Percentiles rank a stretch among this genome's conserved stretches.
These are phyloP conservation scores for Flaveria trinervia DNA, from an alignment of 129 eudicot genomes.

Conservation along the genomic window DNA sequence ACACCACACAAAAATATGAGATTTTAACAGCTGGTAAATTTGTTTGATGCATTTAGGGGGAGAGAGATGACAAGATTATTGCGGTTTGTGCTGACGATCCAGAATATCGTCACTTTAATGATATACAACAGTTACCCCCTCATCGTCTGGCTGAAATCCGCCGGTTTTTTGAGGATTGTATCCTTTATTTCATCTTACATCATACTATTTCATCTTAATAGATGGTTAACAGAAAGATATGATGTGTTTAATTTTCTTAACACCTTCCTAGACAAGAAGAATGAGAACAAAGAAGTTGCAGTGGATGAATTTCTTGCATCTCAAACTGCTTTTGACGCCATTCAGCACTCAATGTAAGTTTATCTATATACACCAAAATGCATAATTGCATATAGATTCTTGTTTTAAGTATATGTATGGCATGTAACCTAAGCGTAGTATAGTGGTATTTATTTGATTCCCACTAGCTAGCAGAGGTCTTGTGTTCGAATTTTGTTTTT, in stretches of 20 bases:
- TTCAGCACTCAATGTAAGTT: constrained; percentile 89
- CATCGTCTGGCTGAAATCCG: constrained; percentile 91
- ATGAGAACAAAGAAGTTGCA: constrained; percentile 93
- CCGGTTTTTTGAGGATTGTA: constrained; percentile 95
- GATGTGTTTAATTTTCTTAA: constrained; percentile 33
- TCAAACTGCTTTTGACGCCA: constrained; percentile 64
- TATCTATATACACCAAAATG: not conserved
- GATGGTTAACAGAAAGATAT: not conserved
- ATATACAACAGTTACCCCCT: constrained; percentile 80
- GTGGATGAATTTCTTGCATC: constrained; percentile 82
- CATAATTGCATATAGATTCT: not conserved
- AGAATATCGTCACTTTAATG: constrained; percentile 71
- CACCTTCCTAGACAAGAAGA: constrained; percentile 61
- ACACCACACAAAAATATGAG: constrained; percentile 2
- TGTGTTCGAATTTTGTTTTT: too few relatives aligned
- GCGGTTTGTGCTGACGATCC: constrained; percentile 99
- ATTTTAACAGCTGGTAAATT: not conserved
- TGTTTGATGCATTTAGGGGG: constrained; percentile 54
- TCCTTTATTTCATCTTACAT: constrained; percentile 33
- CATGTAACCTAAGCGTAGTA: too few relatives aligned
- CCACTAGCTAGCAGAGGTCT: too few relatives aligned
- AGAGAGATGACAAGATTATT: constrained; percentile 88
- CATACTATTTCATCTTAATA: not conserved
- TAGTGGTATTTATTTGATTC: too few relatives aligned
- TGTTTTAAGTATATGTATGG: not conserved